Percentiles rank a stretch among this genome's conserved stretches.
phyloP scores from a whole-genome alignment of 148 eudicot genomes.

The Chenopodium album region DNA sequence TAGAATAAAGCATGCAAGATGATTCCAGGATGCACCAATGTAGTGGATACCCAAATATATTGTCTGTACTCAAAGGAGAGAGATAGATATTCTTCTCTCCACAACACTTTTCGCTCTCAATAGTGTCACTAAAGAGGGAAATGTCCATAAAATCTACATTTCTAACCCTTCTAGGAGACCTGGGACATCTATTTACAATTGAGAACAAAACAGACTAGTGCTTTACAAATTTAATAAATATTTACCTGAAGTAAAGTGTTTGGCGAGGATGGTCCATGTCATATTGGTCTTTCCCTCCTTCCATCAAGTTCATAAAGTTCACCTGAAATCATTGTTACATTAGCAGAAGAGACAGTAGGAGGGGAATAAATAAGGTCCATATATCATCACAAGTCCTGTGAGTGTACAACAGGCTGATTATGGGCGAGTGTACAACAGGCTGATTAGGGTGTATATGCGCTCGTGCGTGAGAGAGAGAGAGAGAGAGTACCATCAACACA shows the following conservation, averaged over 20 bases:
- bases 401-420: not conserved
- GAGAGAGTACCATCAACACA: constrained; percentile 67
- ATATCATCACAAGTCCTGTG: too few species aligned
- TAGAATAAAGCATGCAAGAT: not conserved
- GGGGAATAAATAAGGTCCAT: too few species aligned
- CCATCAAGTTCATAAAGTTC: constrained; percentile 96
- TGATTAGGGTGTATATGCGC: constrained; percentile 5
- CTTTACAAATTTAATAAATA: not conserved
- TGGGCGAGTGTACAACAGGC: not conserved
- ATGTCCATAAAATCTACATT: not conserved
- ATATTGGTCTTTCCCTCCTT: constrained; percentile 69
- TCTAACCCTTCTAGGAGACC: not conserved
- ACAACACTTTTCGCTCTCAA: not conserved
- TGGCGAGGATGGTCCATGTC: constrained; percentile 80
- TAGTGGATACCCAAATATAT: not conserved
- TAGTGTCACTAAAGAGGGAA: too few species aligned
- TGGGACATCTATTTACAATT: not conserved
- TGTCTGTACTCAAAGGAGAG: not conserved
- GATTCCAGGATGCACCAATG: not conserved
- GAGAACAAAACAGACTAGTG: not conserved
- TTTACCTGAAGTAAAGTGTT: constrained; percentile 66
- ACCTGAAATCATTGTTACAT: constrained; percentile 38
- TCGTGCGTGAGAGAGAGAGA: not conserved
- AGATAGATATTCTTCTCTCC: not conserved
- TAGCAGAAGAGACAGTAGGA: not conserved